Percentiles rank a stretch among this genome's conserved stretches.
Evolutionary conservation across 2,329 filamentous ascomycete species (phyloP).

Genomic region (Penicillium sp.): DNA sequence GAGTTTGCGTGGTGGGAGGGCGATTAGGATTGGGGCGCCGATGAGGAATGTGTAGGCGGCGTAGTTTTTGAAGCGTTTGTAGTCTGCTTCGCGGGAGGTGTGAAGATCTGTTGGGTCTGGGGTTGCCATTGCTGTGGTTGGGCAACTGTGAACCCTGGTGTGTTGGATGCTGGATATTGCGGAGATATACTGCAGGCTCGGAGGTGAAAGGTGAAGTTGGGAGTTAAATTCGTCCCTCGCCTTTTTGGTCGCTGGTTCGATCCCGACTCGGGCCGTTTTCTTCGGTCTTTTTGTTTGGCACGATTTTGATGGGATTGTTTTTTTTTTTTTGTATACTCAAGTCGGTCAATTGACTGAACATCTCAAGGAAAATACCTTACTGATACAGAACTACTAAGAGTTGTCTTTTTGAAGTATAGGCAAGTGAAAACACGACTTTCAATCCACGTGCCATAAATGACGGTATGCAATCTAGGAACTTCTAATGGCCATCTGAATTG

Average conservation of each 20-base stretch:
- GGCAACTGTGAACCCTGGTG: neutral
- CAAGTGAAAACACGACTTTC: too few species aligned
- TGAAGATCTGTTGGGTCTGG: conserved; percentile 10
- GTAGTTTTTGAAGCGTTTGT: conserved; percentile 42
- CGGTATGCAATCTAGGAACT: too few species aligned
- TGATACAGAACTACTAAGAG: too few species aligned
- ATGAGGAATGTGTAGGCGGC: conserved; percentile 41
- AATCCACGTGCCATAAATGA: too few species aligned
- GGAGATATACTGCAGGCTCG: neutral
- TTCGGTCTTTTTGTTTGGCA: neutral
- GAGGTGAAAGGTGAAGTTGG: too few species aligned
- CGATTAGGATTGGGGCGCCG: conserved; percentile 33
- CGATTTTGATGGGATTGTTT: neutral
- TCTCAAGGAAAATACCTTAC: too few species aligned
- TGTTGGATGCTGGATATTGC: neutral
- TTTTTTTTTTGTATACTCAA: too few species aligned
- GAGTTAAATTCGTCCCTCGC: too few species aligned
- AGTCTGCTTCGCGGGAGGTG: conserved; percentile 36
- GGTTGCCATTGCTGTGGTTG: conserved; percentile 12
- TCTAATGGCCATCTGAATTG: too few species aligned
- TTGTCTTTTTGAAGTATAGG: too few species aligned
- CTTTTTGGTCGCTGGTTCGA: neutral
- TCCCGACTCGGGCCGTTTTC: neutral
- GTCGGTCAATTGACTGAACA: too few species aligned
- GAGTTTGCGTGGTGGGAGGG: conserved; percentile 41